Evolutionary conservation across 345 rosid species (phyloP), one percentile per base, ranked within the genome.

Genomic region (Linum tenue): DNA sequence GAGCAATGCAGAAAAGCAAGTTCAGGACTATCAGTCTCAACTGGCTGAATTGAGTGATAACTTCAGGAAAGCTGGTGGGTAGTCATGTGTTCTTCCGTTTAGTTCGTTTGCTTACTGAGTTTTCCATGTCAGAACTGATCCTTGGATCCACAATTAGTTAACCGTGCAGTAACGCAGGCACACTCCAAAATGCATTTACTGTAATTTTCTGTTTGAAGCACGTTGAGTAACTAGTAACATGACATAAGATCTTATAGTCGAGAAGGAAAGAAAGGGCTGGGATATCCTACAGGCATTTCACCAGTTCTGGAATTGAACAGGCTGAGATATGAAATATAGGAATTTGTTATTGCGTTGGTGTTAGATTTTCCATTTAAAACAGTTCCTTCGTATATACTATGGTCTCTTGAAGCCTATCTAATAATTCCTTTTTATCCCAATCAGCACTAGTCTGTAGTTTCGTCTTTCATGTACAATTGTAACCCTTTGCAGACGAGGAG

Each of bases 1-100:
- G 62, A 79, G 84, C 78, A 85, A 70, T 50, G 91, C 95, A 5
- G 99, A 91, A 83, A 89, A 81, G 78, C 84, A 89, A 73, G 82
- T 79, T 37, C 16, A 57, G 57, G 97, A 87, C 62, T 83, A 77
- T 73, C 79, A 81, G 50, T 77, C 85, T 55, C 84, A 86, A 68
- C 60, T 84, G 73, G 81, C 82, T 77, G 77, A 71, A 59, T 41
- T 87, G 48, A 78, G 82, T 68, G 84, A 77, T 9, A 79, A 66
- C 44, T 81, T 80, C 66, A 58, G 59, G 62, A 81, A 84, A 82
- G 75, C 87, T 60, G 99, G 96, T 83, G 7, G 5, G 74, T 57
- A 42, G 2, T 31, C 53, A 10, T 48, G 15, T 9, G 15, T 48
- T 48, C 12, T 4, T 48, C 14, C 14, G 14, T 48, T 1, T 48